Evolutionary conservation across 2,329 filamentous ascomycete genomes (phyloP), one percentile per base, ranked within the genome.

Genomic region (Orbilia quercus): DNA sequence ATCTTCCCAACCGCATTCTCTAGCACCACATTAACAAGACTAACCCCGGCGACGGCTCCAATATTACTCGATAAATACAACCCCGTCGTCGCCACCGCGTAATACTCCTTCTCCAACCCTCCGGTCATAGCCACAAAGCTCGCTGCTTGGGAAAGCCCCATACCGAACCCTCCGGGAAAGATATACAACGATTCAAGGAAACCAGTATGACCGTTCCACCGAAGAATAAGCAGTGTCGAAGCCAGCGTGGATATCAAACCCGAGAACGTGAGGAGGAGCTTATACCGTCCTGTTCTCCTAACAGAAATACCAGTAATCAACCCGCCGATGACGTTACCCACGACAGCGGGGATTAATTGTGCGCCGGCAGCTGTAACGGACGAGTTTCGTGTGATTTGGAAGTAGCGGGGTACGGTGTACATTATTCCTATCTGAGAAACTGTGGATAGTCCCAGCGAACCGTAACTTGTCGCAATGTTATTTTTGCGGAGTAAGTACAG

Each of bases 361-460:
- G 85, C 81, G 1, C 84, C 84, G 0, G 89, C 87, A 1, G 82
- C 80, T 0, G 88, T 87, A 47, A 85, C 87, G 0, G 85, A 87
- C 1, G 84, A 84, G 0, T 82, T 81, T 3, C 84, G 81, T 0
- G 88, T 88, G 0, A 89, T 84, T 66, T 90, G 87, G 75, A 91
- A 91, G 80, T 91, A 91, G 0, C 91, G 79, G 0, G 89, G 89
- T 0, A 91, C 84, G 0, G 85, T 84, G 60, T 87, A 88, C 85
- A 90, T 88, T 78, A 88, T 82, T n/a, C 69, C 80, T 83, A 70
- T 45, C 9, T 54, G 51, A 42, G 76, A 75, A 58, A 70, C 14
- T 36, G 7, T 69, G 7, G 54, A 14, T 7, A 48, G 1, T 81
- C 80, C 20, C 83, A 82, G 38, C 88, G 74, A 84, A 0, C 84